Conservation (phyloP, 352 stramenopile genomes). For the Globisporangium megalacanthum region DNA sequence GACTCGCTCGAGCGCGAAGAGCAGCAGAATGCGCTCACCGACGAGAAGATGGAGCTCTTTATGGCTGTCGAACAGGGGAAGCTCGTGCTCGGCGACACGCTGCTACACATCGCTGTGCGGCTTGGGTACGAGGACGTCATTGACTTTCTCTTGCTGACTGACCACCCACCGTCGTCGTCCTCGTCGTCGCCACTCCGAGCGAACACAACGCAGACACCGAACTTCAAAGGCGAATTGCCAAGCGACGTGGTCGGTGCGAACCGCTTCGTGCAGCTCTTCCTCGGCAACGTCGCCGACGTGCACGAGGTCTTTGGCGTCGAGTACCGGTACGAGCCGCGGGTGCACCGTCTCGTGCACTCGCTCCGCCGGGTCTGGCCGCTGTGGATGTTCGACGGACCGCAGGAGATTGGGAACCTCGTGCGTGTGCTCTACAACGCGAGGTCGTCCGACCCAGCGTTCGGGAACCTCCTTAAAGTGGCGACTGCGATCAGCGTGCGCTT, state of each 20-base stretch:
- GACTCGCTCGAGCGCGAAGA: slow-evolving; percentile 59
- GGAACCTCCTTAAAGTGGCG: slow-evolving; percentile 56
- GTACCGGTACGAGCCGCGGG: slow-evolving; percentile 54
- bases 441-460: slow-evolving; percentile 57
- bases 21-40: slow-evolving; percentile 33
- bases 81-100: slow-evolving; percentile 62
- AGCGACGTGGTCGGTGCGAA: slow-evolving; percentile 33
- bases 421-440: slow-evolving; percentile 59
- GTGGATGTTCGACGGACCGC: slow-evolving; percentile 69
- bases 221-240: slow-evolving; percentile 59
- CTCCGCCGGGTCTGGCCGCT: slow-evolving; percentile 60
- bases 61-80: slow-evolving; percentile 42
- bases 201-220: slow-evolving; percentile 46
- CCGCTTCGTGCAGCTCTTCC: slow-evolving; percentile 35
- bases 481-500: slow-evolving; percentile 37
- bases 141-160: slow-evolving; percentile 58
- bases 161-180: slow-evolving; percentile 17
- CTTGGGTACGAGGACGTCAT: slow-evolving; percentile 45
- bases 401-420: slow-evolving; percentile 52
- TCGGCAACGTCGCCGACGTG: slow-evolving; percentile 49
- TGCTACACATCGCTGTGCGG: slow-evolving; percentile 67
- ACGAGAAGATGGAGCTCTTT: slow-evolving; percentile 82
- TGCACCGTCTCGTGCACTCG: slow-evolving; percentile 51
- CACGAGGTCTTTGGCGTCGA: slow-evolving; percentile 58
- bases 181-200: background rate